Percentiles rank a stretch among this genome's conserved stretches.
phyloP scores from a whole-genome alignment of 164 flowering plant species.

The Vitis riparia region DNA sequence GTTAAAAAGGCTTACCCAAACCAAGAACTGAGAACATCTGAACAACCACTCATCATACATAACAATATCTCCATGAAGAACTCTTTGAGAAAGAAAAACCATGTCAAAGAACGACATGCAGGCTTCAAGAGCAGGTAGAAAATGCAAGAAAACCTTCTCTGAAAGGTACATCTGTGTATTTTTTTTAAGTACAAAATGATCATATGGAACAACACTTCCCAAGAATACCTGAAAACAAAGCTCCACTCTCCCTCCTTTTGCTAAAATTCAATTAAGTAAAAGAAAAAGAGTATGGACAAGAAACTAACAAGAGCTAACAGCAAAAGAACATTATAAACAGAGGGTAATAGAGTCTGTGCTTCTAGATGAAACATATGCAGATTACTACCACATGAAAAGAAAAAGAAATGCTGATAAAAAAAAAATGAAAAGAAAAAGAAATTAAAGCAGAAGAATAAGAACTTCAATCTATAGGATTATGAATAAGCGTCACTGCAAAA shows the following conservation, averaged over 20 bases:
- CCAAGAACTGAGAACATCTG: slow-evolving; percentile 49
- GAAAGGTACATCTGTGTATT: slow-evolving; percentile 21
- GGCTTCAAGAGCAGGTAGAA: slow-evolving; percentile 54
- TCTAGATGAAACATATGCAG: too few species aligned
- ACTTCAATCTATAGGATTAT: background rate
- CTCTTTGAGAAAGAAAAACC: slow-evolving; percentile 37
- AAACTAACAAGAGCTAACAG: too few species aligned
- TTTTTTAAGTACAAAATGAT: slow-evolving; percentile 6
- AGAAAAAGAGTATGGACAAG: background rate
- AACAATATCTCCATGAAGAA: slow-evolving; percentile 27
- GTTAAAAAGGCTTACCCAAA: slow-evolving; percentile 62
- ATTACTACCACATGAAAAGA: background rate
- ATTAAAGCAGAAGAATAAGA: background rate
- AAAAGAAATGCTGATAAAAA: background rate
- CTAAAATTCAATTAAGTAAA: background rate
- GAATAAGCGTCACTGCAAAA: background rate
- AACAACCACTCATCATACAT: slow-evolving; percentile 55
- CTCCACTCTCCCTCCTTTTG: background rate
- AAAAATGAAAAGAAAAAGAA: too few species aligned
- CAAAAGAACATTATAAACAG: too few species aligned
- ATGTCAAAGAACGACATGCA: slow-evolving; percentile 45
- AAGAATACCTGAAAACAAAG: background rate
- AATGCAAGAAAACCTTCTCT: slow-evolving; percentile 39
- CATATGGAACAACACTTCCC: background rate
- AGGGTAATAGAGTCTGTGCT: too few species aligned